phyloP scores from a whole-genome alignment of 148 eudicot genomes.

The Cornus suecica region DNA sequence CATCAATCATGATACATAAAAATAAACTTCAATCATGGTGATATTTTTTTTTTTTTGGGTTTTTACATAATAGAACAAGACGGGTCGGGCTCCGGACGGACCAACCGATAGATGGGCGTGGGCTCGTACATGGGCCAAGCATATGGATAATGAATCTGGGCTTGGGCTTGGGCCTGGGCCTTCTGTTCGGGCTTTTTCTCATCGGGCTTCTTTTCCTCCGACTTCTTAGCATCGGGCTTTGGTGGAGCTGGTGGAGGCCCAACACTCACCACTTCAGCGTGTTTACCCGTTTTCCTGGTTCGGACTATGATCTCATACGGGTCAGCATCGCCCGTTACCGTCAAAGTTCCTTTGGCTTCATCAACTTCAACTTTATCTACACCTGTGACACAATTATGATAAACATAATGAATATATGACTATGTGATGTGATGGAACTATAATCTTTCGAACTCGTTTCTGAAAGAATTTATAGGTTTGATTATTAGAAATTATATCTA shows the following conservation, averaged over 20 bases:
- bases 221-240: neutral
- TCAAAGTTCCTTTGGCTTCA: conserved; percentile 41
- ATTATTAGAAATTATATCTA: too few relatives aligned
- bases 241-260: conserved; percentile 40
- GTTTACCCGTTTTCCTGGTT: conserved; percentile 44
- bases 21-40: neutral
- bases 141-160: conserved; percentile 5
- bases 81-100: conserved; percentile 15
- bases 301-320: conserved; percentile 43
- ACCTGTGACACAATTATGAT: conserved; percentile 26
- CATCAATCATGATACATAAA: too few relatives aligned
- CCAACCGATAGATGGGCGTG: neutral
- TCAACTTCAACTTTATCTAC: conserved; percentile 60
- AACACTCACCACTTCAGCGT: conserved; percentile 36
- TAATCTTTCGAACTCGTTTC: too few relatives aligned
- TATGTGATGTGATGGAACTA: too few relatives aligned
- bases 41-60: too few relatives aligned
- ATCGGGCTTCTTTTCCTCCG: conserved; percentile 22
- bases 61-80: conserved; percentile 11
- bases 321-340: conserved; percentile 60
- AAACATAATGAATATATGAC: neutral
- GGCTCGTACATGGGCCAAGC: conserved; percentile 8
- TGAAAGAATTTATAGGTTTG: too few relatives aligned
- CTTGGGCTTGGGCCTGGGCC: conserved; percentile 8
- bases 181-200: conserved; percentile 26